Evolutionary conservation across 306 rosid species (phyloP), one percentile per base, ranked within the genome.

Genomic region (Carpinus fangiana): DNA sequence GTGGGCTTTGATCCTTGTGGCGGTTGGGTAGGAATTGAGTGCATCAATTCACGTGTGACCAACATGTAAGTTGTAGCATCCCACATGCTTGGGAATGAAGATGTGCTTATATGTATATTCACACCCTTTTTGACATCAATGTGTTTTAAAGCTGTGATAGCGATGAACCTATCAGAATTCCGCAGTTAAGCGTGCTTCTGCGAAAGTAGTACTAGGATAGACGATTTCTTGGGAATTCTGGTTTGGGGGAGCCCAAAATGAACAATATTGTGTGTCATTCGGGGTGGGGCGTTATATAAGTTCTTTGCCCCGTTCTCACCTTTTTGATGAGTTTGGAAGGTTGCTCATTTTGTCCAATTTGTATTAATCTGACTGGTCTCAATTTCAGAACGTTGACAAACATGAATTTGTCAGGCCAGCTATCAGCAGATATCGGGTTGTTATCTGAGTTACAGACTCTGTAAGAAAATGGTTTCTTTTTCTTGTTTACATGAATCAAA

Each of bases 11-110:
- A 88, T 83, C 89, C 87, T 69, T 85, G 87, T 36, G 87, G 72
- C 8, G 82, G 26, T 51, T 88, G 91, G 90, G 79, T 38, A 3
- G 90, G 90, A 60, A 85, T 87, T 73, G 21, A 50, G 76, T 87
- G 90, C 76, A 12, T 0, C 45, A 64, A 76, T 45, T 23, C 79
- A 36, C 85, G 82, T 2, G 54, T 87, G 70, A 82, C 21, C 14
- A 4, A 77, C 78, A 78, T 87, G 90, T 87, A 82, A 16, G 47
- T 36, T 64, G 48, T 16, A 2, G 34, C 34, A 1, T 31, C 34
- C 34, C 34, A 31, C 34, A 31, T 31, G 2, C 0, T 2, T 31
- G 2, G 1, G 34, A 1, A 31, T 31, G 34, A 31, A 31, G 34
- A 31, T 31, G 31, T 31, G 34, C 34, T 31, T 31, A 31, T 31